Conservation (phyloP, 331 rosid genomes). For the Spiraea crenata region DNA sequence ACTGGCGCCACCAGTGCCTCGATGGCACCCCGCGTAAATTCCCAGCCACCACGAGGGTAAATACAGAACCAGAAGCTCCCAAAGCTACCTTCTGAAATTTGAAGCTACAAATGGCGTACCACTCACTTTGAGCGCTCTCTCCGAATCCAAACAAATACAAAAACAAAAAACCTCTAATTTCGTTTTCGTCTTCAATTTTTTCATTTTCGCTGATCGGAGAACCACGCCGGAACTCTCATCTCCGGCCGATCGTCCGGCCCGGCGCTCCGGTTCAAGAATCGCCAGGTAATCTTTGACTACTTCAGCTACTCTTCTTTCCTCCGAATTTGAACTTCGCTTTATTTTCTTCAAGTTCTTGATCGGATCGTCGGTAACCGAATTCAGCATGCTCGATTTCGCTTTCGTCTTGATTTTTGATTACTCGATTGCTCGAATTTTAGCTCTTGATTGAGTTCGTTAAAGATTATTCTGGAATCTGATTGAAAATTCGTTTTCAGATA, state of each 20-base stretch:
- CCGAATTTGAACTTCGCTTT: neutral
- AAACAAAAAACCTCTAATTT: too few species aligned
- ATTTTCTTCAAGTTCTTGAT: slow-evolving; percentile 26
- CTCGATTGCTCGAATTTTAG: neutral
- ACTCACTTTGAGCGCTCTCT: slow-evolving; percentile 36
- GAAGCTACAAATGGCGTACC: slow-evolving; percentile 59
- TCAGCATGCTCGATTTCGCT: slow-evolving; percentile 4
- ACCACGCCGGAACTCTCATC: neutral
- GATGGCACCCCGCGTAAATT: slow-evolving; percentile 32
- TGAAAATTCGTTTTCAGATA: neutral
- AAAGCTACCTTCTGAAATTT: slow-evolving; percentile 57
- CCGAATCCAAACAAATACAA: slow-evolving; percentile 46
- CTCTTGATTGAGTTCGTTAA: neutral
- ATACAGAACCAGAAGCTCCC: slow-evolving; percentile 32
- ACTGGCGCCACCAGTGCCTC: neutral
- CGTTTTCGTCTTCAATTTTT: slow-evolving; percentile 23
- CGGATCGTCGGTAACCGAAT: slow-evolving; percentile 34
- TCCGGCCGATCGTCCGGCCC: neutral
- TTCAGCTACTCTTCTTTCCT: neutral
- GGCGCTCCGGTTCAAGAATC: slow-evolving; percentile 25
- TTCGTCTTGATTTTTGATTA: neutral
- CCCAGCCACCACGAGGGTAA: slow-evolving; percentile 14
- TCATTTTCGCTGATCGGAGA: slow-evolving; percentile 21
- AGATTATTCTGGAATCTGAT: neutral
- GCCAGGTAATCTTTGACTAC: slow-evolving; percentile 39